Percentiles rank a stretch among this genome's conserved stretches.
Evolutionary conservation across 352 stramenopile species (phyloP).

Genomic region (Globisporangium splendens): DNA sequence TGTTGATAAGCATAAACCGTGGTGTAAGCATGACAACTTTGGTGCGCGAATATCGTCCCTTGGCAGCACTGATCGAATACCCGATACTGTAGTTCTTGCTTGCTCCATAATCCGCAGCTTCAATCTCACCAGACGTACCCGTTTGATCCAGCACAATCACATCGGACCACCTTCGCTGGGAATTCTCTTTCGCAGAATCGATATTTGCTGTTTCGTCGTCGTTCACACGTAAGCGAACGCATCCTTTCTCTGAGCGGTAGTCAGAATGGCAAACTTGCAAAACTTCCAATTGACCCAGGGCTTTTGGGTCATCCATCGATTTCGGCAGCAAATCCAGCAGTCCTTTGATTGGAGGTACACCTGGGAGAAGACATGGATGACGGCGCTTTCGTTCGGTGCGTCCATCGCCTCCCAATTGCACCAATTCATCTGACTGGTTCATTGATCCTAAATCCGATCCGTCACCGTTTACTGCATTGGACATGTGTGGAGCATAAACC

Average conservation of each 20-base stretch:
- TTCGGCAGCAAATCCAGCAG: constrained; percentile 82
- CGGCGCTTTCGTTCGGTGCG: constrained; percentile 47
- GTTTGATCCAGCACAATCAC: constrained; percentile 69
- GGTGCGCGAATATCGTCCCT: constrained; percentile 76
- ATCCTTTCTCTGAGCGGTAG: constrained; percentile 56
- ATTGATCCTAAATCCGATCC: background rate
- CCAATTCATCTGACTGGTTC: background rate
- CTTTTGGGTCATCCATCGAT: constrained; percentile 50
- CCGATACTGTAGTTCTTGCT: constrained; percentile 78
- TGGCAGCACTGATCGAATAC: constrained; percentile 73
- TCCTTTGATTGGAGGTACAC: constrained; percentile 76
- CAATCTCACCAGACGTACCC: constrained; percentile 70
- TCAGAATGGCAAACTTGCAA: constrained; percentile 82
- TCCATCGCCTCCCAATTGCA: background rate
- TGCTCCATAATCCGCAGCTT: constrained; percentile 53
- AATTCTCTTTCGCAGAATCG: constrained; percentile 31
- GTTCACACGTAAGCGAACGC: constrained; percentile 71
- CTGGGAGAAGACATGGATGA: constrained; percentile 71
- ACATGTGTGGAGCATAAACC: constrained; percentile 25
- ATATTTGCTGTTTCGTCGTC: constrained; percentile 29
- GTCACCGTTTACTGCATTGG: background rate
- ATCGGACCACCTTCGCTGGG: constrained; percentile 72
- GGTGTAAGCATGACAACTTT: constrained; percentile 88
- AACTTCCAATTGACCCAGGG: constrained; percentile 66
- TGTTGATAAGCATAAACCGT: constrained; percentile 84